Evolutionary conservation across 768 basidiomycete genomes (phyloP), one percentile per base, ranked within the genome.

Genomic region (Mycena chlorophos): DNA sequence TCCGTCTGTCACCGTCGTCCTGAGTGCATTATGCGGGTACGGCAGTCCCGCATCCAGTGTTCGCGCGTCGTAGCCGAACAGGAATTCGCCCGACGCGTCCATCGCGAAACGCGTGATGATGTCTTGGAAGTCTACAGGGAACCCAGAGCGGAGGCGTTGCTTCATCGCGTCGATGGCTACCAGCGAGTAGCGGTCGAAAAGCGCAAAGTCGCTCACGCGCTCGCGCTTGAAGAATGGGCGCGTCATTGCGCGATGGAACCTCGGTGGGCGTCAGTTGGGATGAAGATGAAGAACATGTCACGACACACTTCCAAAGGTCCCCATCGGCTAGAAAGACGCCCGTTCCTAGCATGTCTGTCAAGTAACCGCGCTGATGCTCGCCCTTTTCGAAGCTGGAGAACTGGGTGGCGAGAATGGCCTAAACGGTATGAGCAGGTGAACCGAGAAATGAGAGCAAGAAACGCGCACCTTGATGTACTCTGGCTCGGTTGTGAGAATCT

Each of bases 201-300:
- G 82, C 22, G 85, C 79, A 52, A 86, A 87, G 63, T 85, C 78
- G 38, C 74, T 78, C 52, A 85, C 80, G 25, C 77, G 73, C 27
- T 87, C 85, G 42, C 74, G 76, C 50, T 66, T 77, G 71, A 89
- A 88, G 73, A 88, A 88, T 0, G 87, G 87, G 0, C 87, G 80
- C 0, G 84, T 83, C 72, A 89, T 85, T 5, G 75, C 61, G 13
- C 86, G 80, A 65, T 88, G 86, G 62, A 85, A 79, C 63, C 85
- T 79, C 23, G 19, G n/a, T n/a, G 10, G 4, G 6, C 25, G 20
- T 17, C 30, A 46, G 17, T n/a, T 13, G 23, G 37, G 8, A 19
- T 23, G 0, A 5, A 6, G 1, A 19, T 3, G 37, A 42, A 13
- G n/a, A 42, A 39, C 14, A 16, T 23, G 34, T 12, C 14, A 17